Conservation (phyloP, 73 alveolate species). For the Paramecium octaurelia region DNA sequence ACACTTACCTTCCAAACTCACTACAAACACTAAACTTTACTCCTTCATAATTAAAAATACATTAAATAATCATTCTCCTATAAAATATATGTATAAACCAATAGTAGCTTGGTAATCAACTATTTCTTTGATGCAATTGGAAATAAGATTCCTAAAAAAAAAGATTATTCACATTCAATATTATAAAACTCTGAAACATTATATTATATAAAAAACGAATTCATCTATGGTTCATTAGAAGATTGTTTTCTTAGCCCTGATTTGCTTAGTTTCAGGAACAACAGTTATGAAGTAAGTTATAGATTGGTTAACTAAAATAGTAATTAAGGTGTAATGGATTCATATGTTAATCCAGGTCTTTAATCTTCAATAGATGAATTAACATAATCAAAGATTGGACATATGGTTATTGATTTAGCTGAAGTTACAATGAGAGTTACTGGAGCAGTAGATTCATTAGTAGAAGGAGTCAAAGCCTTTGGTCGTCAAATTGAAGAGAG, state of each 20-base stretch:
- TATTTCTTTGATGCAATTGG: neutral
- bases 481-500: conserved; percentile 51
- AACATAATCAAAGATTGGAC: conserved; percentile 28
- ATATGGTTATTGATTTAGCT: conserved; percentile 41
- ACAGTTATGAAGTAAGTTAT: neutral
- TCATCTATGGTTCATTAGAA: neutral
- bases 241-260: neutral
- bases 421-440: conserved; percentile 44
- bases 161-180: neutral
- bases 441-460: conserved; percentile 46
- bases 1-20: neutral
- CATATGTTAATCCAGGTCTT: neutral
- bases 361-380: conserved; percentile 24
- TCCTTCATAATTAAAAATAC: too few relatives aligned
- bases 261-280: neutral
- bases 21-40: too few relatives aligned
- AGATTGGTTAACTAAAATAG: neutral
- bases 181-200: neutral
- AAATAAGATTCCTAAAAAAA: too few relatives aligned
- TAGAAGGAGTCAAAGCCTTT: conserved; percentile 49
- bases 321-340: conserved; percentile 3
- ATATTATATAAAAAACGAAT: neutral
- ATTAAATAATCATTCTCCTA: neutral
- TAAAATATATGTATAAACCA: neutral
- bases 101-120: neutral